Evolutionary conservation across 164 flowering plant genomes (phyloP).

Genomic region (Buxus sempervirens): DNA sequence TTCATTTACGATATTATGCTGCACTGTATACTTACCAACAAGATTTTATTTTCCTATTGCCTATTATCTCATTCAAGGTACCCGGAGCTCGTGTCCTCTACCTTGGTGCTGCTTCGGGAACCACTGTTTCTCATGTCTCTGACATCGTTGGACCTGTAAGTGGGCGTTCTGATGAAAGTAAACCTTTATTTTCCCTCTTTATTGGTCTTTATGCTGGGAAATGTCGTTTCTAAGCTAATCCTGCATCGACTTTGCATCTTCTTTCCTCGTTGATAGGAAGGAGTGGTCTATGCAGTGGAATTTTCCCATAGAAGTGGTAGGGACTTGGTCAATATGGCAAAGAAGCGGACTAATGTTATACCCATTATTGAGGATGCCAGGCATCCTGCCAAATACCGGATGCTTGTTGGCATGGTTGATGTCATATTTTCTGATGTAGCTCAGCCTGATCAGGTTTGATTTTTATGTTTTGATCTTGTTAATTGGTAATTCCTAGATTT

Average conservation of each 20-base stretch:
- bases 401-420: conserved; percentile 97
- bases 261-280: conserved; percentile 38
- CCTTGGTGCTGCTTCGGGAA: conserved; percentile 98
- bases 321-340: conserved; percentile 96
- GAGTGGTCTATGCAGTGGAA: conserved; percentile 92
- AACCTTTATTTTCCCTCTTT: not conserved
- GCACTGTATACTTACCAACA: too few species aligned
- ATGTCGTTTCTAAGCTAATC: not conserved
- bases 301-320: conserved; percentile 99
- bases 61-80: conserved; percentile 32
- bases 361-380: conserved; percentile 96
- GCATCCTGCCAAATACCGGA: conserved; percentile 90
- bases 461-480: conserved; percentile 1
- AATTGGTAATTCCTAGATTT: not conserved
- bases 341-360: conserved; percentile 86
- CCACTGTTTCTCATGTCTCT: conserved; percentile 96
- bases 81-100: conserved; percentile 88
- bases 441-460: conserved; percentile 94
- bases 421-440: conserved; percentile 95
- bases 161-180: not conserved
- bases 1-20: too few species aligned
- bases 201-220: not conserved
- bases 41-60: not conserved
- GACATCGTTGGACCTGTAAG: conserved; percentile 98
- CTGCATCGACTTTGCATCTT: not conserved